Evolutionary conservation across 768 basidiomycete species (phyloP).

Genomic region (Termitomyces sp.): DNA sequence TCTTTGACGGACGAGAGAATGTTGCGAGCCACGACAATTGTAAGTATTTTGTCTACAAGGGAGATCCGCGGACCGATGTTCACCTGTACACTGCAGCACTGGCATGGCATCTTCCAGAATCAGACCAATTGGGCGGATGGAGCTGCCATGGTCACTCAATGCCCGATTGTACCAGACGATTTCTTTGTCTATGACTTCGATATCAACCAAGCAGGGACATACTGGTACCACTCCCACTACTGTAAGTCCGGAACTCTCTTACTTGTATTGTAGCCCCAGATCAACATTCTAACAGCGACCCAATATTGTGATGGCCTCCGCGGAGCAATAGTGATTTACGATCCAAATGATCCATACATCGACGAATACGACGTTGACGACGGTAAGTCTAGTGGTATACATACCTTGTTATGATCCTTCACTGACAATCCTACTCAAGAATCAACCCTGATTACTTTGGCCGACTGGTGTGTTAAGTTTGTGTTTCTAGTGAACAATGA

Average conservation of each 20-base stretch:
- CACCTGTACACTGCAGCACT: no score
- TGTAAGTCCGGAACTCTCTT: background rate
- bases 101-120: no score
- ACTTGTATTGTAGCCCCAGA: background rate
- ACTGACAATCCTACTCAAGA: no score
- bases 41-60: background rate
- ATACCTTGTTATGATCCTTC: no score
- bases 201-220: background rate
- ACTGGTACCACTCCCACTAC: constrained; percentile 2
- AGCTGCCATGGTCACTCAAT: no score
- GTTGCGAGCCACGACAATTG: background rate
- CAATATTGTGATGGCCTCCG: constrained; percentile 6
- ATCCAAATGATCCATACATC: background rate
- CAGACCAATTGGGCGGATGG: no score
- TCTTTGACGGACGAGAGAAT: background rate
- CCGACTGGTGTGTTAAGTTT: background rate
- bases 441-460: background rate
- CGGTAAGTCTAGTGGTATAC: no score
- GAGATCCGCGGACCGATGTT: no score
- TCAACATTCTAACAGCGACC: background rate
- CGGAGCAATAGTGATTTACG: background rate
- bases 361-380: background rate
- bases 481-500: no score
- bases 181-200: no score
- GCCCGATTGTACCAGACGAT: no score